These are phyloP conservation scores for Botryotinia convoluta DNA, from an alignment of 2,329 filamentous ascomycete genomes.

Conservation along the genomic window DNA sequence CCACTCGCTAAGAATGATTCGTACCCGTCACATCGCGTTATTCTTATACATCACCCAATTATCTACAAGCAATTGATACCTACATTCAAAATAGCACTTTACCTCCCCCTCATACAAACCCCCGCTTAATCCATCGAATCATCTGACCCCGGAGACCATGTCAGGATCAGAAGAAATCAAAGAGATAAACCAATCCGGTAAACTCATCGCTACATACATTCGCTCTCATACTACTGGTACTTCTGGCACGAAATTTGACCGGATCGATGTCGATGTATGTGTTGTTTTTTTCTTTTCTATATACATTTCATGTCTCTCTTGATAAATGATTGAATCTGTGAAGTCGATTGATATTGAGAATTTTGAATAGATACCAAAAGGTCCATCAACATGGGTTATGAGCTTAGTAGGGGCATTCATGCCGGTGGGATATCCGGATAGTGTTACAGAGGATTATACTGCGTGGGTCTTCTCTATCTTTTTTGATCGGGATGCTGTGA, in stretches of 20 bases:
- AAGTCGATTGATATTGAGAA: background rate
- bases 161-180: conserved; percentile 25
- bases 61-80: background rate
- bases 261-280: conserved; percentile 34
- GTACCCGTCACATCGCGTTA: background rate
- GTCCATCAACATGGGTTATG: conserved; percentile 31
- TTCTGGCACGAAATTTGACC: conserved; percentile 4
- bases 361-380: conserved; percentile 29
- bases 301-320: background rate
- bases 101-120: background rate
- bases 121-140: background rate
- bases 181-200: conserved; percentile 37
- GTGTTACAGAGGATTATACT: conserved; percentile 68
- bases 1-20: background rate
- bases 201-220: conserved; percentile 37
- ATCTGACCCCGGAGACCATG: background rate
- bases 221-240: background rate
- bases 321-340: background rate
- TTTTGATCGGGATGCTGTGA: background rate
- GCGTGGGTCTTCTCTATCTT: conserved; percentile 46
- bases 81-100: background rate
- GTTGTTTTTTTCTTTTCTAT: background rate
- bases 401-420: conserved; percentile 59
- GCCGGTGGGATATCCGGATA: conserved; percentile 66
- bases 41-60: background rate